Percentiles rank a stretch among this genome's conserved stretches.
phyloP scores from a whole-genome alignment of 164 flowering plant genomes.

The Stephania japonica region DNA sequence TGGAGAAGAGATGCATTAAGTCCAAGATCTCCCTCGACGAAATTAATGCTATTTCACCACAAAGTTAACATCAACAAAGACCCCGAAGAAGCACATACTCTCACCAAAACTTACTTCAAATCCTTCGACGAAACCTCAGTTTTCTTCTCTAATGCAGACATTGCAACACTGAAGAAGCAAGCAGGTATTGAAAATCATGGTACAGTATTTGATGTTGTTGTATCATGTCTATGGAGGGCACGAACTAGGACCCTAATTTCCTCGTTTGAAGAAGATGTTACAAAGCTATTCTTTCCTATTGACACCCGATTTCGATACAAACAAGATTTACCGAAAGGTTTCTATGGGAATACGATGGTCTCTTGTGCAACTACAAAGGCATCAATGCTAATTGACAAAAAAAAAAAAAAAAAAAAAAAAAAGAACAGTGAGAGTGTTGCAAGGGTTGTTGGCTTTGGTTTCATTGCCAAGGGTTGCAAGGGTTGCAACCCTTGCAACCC shows the following conservation, averaged over 20 bases:
- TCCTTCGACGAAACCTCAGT: slow-evolving; percentile 18
- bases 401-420: too few relatives aligned
- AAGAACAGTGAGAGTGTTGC: too few relatives aligned
- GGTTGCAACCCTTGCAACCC: too few relatives aligned
- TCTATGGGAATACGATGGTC: slow-evolving; percentile 22
- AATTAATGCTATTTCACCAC: slow-evolving; percentile 12
- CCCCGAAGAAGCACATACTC: background rate
- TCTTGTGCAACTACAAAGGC: slow-evolving; percentile 20
- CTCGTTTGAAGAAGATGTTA: slow-evolving; percentile 2
- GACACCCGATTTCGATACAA: slow-evolving; percentile 11
- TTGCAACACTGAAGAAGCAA: slow-evolving; percentile 13
- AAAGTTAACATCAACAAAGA: slow-evolving; percentile 1
- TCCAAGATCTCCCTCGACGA: slow-evolving; percentile 13
- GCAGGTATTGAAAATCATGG: background rate
- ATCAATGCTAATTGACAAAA: slow-evolving; percentile 7
- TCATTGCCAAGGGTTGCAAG: too few relatives aligned
- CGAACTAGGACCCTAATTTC: slow-evolving; percentile 13
- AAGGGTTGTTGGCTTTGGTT: background rate
- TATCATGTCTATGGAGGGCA: slow-evolving; percentile 18
- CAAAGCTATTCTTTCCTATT: slow-evolving; percentile 9
- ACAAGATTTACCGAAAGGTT: slow-evolving; percentile 17
- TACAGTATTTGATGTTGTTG: slow-evolving; percentile 13
- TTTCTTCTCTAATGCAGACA: slow-evolving; percentile 11
- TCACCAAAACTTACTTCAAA: slow-evolving; percentile 17
- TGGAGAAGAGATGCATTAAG: slow-evolving; percentile 21